Percentiles rank a stretch among this genome's conserved stretches.
Evolutionary conservation across 345 rosid species (phyloP).

Genomic region (Jatropha curcas): DNA sequence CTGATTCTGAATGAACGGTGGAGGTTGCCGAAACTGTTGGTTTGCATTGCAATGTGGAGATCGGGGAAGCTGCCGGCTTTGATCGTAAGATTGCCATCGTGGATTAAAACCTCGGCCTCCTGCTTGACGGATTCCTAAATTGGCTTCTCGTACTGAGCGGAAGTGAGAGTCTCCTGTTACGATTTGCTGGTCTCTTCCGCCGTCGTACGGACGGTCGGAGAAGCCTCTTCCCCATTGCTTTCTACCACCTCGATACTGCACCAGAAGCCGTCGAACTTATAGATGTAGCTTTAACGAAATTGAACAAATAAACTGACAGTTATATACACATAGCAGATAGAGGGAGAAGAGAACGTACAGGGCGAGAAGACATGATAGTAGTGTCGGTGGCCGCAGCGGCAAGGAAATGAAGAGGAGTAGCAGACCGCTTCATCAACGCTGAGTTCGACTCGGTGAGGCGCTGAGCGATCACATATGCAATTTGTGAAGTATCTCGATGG

Average conservation of each 20-base stretch:
- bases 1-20: constrained; percentile 32
- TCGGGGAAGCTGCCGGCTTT: constrained; percentile 28
- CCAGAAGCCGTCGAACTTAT: constrained; percentile 5
- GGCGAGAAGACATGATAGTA: constrained; percentile 49
- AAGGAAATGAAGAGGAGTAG: constrained; percentile 24
- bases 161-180: constrained; percentile 51
- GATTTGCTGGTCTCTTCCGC: constrained; percentile 35
- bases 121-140: constrained; percentile 41
- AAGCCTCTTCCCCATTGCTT: constrained; percentile 51
- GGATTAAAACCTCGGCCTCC: constrained; percentile 13
- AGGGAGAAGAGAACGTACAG: constrained; percentile 36
- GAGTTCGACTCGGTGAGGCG: neutral
- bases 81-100: constrained; percentile 21
- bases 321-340: neutral
- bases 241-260: constrained; percentile 65
- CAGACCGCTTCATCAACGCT: constrained; percentile 42
- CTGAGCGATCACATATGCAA: neutral
- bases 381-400: constrained; percentile 26
- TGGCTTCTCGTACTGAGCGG: constrained; percentile 47
- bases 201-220: constrained; percentile 46
- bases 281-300: neutral
- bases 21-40: constrained; percentile 35
- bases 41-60: constrained; percentile 28
- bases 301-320: neutral
- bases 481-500: neutral